These are phyloP conservation scores for Calcarisporium arbuscula DNA, from an alignment of 2,329 filamentous ascomycete species.

Conservation along the genomic window DNA sequence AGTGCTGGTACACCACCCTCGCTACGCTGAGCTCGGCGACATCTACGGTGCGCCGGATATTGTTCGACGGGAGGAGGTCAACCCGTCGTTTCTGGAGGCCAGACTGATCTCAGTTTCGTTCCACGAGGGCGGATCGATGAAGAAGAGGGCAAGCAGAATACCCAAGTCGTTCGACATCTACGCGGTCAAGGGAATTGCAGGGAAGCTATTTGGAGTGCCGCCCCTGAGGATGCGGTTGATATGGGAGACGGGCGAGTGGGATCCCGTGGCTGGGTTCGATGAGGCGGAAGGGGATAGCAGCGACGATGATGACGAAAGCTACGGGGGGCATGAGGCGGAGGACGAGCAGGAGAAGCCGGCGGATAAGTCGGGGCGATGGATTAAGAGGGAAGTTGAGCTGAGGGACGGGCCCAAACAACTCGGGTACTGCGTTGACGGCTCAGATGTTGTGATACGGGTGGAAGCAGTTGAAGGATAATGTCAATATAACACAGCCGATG, in stretches of 20 bases:
- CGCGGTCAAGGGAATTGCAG: conserved; percentile 70
- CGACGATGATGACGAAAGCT: conserved; percentile 42
- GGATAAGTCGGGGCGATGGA: conserved; percentile 45
- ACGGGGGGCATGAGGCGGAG: conserved; percentile 21
- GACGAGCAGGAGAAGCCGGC: conserved; percentile 16
- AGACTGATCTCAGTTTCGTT: conserved; percentile 64
- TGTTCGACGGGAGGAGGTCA: conserved; percentile 48
- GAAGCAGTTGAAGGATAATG: conserved; percentile 45
- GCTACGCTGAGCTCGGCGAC: conserved; percentile 68
- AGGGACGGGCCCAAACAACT: conserved; percentile 73
- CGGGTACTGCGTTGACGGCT: conserved; percentile 74
- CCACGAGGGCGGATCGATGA: conserved; percentile 15
- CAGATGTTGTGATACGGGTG: conserved; percentile 64
- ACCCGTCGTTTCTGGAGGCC: conserved; percentile 77
- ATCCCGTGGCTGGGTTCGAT: conserved; percentile 63
- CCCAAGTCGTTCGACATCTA: conserved; percentile 78
- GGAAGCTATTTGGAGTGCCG: conserved; percentile 58
- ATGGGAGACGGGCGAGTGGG: conserved; percentile 90
- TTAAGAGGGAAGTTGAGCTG: conserved; percentile 74
- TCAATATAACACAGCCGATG: too few species aligned
- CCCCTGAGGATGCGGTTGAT: conserved; percentile 62
- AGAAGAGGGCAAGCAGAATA: conserved; percentile 45
- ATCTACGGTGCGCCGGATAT: conserved; percentile 68
- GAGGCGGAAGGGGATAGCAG: conserved; percentile 50
- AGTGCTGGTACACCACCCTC: conserved; percentile 59